Evolutionary conservation across 2,329 filamentous ascomycete species (phyloP).

Genomic region (Curvularia lunata): DNA sequence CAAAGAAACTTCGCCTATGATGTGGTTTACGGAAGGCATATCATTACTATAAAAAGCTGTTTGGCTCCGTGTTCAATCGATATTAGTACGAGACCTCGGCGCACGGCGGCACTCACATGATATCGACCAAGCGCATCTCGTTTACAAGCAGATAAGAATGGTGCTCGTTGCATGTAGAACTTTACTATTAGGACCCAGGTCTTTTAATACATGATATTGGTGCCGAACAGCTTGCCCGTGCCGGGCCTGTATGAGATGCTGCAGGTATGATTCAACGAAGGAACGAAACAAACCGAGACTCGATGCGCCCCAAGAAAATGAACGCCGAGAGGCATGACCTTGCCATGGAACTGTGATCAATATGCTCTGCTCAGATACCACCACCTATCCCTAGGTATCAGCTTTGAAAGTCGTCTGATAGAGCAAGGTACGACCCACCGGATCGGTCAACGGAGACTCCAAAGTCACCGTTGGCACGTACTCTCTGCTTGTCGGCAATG

Average conservation of each 20-base stretch:
- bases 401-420: background rate
- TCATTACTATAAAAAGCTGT: conserved; percentile 2
- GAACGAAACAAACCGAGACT: background rate
- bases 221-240: too few relatives aligned
- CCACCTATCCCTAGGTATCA: conserved; percentile 12
- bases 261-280: background rate
- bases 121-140: background rate
- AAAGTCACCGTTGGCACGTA: conserved; percentile 42
- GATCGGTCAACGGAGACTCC: conserved; percentile 47
- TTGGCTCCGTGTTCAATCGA: background rate
- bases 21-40: background rate
- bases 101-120: background rate
- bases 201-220: background rate
- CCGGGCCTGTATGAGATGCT: background rate
- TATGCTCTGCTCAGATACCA: conserved; percentile 9
- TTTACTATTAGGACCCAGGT: background rate
- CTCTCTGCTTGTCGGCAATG: conserved; percentile 36
- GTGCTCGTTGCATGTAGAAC: background rate
- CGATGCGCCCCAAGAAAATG: background rate
- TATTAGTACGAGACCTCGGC: background rate
- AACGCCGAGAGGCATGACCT: background rate
- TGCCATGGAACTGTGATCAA: background rate
- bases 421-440: conserved; percentile 24
- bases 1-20: background rate
- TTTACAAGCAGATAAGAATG: background rate